phyloP scores from a whole-genome alignment of 345 rosid genomes.

The Eucalyptus pumila region DNA sequence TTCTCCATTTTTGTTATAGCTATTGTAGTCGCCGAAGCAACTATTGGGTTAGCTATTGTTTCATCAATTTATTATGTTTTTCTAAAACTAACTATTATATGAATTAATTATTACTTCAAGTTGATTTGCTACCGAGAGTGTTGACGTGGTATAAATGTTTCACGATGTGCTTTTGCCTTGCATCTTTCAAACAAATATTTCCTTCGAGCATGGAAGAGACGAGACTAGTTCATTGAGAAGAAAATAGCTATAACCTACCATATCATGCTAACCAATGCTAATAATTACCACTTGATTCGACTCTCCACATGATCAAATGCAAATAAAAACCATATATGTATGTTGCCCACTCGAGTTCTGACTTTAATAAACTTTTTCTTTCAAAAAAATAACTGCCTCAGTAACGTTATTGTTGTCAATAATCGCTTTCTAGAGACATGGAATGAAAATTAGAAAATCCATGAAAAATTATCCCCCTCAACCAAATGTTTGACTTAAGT shows the following conservation, averaged over 20 bases:
- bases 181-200: not conserved
- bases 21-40: too few relatives aligned
- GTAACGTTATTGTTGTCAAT: not conserved
- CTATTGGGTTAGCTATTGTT: too few relatives aligned
- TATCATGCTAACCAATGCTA: not conserved
- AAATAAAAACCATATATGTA: not conserved
- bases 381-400: rapidly evolving
- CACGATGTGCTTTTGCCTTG: not conserved
- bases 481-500: not conserved
- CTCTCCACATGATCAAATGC: not conserved
- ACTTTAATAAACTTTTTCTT: not conserved
- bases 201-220: not conserved
- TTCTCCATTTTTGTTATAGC: too few relatives aligned
- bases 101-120: not conserved
- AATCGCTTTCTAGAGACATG: not conserved
- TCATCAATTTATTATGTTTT: not conserved
- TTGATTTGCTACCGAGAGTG: not conserved
- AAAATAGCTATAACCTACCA: not conserved
- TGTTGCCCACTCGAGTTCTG: not conserved
- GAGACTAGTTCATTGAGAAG: not conserved
- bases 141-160: not conserved
- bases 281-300: not conserved
- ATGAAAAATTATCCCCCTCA: not conserved
- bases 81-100: not conserved
- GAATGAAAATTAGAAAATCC: not conserved